Percentiles rank a stretch among this genome's conserved stretches.
Evolutionary conservation across 805 yeast species (phyloP).

Genomic region (Cyberlindnera misumaiensis): DNA sequence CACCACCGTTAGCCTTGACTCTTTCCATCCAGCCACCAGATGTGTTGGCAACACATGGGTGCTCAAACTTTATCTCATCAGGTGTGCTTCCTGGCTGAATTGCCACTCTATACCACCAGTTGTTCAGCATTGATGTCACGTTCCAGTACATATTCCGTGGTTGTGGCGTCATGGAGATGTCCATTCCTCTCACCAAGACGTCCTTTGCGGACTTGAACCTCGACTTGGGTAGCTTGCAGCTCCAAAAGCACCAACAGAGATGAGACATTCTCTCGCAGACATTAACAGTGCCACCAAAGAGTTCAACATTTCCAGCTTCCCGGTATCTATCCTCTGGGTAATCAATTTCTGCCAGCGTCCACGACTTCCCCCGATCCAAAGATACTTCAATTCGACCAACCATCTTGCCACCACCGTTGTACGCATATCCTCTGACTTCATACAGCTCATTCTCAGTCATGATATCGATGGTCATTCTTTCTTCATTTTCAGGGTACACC

Average conservation of each 20-base stretch:
- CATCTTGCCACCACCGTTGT: constrained; percentile 31
- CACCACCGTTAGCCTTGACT: constrained; percentile 27
- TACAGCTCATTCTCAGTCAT: constrained; percentile 11
- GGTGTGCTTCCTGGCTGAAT: constrained; percentile 11
- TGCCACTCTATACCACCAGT: constrained; percentile 32
- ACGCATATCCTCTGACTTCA: constrained; percentile 28
- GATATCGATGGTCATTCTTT: constrained; percentile 10
- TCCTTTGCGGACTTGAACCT: constrained; percentile 22
- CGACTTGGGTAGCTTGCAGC: constrained; percentile 17
- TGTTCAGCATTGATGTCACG: constrained; percentile 30
- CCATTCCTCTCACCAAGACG: constrained; percentile 30
- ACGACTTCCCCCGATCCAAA: constrained; percentile 26
- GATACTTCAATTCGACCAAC: constrained; percentile 29
- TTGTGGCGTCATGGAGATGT: constrained; percentile 28
- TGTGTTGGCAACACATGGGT: constrained; percentile 22
- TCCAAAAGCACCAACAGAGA: constrained; percentile 33
- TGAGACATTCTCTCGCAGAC: constrained; percentile 27
- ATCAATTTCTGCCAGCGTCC: constrained; percentile 25
- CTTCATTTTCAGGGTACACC: constrained; percentile 27
- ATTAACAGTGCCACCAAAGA: constrained; percentile 29
- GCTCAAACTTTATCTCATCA: constrained; percentile 21
- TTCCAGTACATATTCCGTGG: constrained; percentile 34
- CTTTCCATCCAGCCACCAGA: constrained; percentile 33
- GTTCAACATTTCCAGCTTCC: constrained; percentile 24
- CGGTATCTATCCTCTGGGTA: constrained; percentile 29